phyloP scores from a whole-genome alignment of 257 asterid species.

The Nicotiana tabacum region DNA sequence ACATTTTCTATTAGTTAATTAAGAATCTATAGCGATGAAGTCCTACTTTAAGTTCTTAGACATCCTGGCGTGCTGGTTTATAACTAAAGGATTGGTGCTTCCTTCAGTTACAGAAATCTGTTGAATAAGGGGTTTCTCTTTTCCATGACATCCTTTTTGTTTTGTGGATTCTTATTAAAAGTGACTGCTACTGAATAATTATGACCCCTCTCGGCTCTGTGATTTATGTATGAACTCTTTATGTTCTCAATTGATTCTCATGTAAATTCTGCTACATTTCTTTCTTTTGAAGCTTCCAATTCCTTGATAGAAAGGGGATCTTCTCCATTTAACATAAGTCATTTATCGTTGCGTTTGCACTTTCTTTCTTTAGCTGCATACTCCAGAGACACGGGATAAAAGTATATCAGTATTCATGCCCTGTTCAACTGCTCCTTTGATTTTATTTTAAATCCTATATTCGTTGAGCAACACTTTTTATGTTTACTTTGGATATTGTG shows the following conservation, averaged over 20 bases:
- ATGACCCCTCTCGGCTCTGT: not conserved
- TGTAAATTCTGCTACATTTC: not conserved
- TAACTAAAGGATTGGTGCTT: not conserved
- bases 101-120: not conserved
- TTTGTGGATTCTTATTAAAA: not conserved
- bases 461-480: not conserved
- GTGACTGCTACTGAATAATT: not conserved
- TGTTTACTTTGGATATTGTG: not conserved
- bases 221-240: no score
- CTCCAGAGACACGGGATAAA: not conserved
- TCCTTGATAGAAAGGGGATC: not conserved
- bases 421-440: not conserved
- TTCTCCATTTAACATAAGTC: not conserved
- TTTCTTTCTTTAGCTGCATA: not conserved
- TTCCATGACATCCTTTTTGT: not conserved
- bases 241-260: no score
- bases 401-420: not conserved
- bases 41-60: not conserved
- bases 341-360: not conserved
- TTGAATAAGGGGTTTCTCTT: not conserved
- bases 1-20: not conserved
- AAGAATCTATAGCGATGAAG: not conserved
- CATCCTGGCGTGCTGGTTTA: not conserved
- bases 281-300: not conserved
- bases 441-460: not conserved